Percentiles rank a stretch among this genome's conserved stretches.
Evolutionary conservation across 345 rosid genomes (phyloP).

Genomic region (Erucastrum elatum): DNA sequence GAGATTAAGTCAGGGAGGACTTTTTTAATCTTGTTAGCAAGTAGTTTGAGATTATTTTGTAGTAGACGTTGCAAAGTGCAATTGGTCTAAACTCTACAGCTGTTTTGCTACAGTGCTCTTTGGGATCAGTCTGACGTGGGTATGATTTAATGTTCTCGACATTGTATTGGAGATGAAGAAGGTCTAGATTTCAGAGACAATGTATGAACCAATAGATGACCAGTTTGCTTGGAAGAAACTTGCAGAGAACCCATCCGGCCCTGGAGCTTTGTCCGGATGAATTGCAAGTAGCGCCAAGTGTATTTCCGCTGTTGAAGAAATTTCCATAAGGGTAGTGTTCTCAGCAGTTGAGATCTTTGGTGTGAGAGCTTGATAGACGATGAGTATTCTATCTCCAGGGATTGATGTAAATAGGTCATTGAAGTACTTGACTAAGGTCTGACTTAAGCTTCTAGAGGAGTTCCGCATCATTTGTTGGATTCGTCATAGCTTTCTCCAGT

Average conservation of each 20-base stretch:
- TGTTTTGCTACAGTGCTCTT: neutral
- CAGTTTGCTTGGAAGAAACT: neutral
- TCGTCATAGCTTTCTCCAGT: neutral
- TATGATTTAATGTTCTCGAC: neutral
- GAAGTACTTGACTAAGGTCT: too few species aligned
- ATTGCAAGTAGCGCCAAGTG: too few species aligned
- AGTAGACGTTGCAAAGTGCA: neutral
- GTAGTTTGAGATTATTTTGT: neutral
- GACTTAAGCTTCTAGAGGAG: neutral
- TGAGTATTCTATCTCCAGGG: too few species aligned
- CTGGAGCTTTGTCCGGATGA: neutral
- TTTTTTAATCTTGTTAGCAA: too few species aligned
- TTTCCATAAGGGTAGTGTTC: too few species aligned
- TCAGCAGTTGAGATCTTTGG: too few species aligned
- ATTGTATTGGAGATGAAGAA: neutral
- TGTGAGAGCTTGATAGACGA: too few species aligned
- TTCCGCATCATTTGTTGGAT: neutral
- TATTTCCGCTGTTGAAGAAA: too few species aligned
- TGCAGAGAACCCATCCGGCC: neutral
- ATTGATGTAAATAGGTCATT: too few species aligned
- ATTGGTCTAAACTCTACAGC: neutral
- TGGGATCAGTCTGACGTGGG: neutral
- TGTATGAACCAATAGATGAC: neutral
- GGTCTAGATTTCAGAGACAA: neutral
- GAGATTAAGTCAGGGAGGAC: neutral